Percentiles rank a stretch among this genome's conserved stretches.
phyloP scores from a whole-genome alignment of 1,284 basidiomycete species.

The Tylopilus orsonianus region DNA sequence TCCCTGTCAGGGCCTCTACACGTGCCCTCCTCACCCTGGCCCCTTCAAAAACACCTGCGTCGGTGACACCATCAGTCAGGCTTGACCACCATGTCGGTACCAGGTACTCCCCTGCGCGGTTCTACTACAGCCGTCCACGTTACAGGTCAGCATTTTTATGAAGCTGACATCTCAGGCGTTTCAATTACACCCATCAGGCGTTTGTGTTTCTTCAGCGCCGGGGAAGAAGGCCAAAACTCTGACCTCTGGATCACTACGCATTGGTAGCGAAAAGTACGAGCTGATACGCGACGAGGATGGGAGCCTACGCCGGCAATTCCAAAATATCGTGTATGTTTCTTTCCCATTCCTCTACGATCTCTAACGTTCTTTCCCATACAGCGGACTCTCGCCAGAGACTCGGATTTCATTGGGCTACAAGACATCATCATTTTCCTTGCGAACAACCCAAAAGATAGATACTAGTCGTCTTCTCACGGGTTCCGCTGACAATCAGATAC shows the following conservation, averaged over 20 bases:
- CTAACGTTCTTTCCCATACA: neutral
- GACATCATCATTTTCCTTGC: neutral
- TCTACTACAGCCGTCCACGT: neutral
- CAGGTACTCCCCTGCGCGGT: neutral
- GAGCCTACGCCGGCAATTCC: neutral
- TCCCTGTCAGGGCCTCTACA: no score
- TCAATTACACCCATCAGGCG: neutral
- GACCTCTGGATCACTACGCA: neutral
- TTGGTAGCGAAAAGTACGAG: neutral
- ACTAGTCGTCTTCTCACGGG: neutral
- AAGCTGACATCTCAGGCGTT: neutral
- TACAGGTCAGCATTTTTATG: neutral
- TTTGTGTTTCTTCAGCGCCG: neutral
- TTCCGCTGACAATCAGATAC: neutral
- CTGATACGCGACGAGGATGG: neutral
- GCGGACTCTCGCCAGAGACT: neutral
- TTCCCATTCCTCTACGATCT: neutral
- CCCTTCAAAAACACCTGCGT: neutral
- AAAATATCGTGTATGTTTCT: neutral
- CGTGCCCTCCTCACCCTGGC: no score
- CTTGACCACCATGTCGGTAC: neutral
- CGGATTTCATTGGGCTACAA: neutral
- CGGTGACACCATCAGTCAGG: neutral
- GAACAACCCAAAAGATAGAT: neutral
- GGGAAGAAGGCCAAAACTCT: neutral